Evolutionary conservation across 441 rosid genomes (phyloP).

Genomic region (Gossypium davidsonii): DNA sequence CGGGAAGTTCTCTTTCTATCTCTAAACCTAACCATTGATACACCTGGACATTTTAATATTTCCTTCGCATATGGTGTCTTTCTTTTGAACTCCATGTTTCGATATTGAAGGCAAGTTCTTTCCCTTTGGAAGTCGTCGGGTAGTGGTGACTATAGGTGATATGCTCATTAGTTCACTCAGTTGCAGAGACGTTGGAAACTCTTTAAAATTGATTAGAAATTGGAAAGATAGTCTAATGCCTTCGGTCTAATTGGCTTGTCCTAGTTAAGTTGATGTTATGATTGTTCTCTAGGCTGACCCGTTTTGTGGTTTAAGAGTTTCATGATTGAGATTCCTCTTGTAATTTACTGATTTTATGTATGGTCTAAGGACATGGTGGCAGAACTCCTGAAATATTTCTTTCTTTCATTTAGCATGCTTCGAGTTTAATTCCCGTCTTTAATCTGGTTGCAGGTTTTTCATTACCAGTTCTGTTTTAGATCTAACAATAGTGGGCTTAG

Average conservation of each 20-base stretch:
- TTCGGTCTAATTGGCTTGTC: not conserved
- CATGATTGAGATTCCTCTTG: not conserved
- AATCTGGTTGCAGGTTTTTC: slow-evolving; percentile 66
- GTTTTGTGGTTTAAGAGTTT: not conserved
- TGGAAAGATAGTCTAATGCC: not conserved
- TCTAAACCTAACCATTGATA: not conserved
- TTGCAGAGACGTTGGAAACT: not conserved
- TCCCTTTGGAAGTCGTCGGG: not conserved
- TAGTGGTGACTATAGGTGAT: not conserved
- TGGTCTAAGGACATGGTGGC: not conserved
- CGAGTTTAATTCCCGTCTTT: slow-evolving; percentile 5
- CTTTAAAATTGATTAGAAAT: not conserved
- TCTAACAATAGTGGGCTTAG: slow-evolving; percentile 83
- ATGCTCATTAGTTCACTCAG: not conserved
- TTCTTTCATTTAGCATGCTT: not conserved
- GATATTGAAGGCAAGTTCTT: not conserved
- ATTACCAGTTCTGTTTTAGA: slow-evolving; percentile 86
- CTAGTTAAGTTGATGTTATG: not conserved
- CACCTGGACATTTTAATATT: not conserved
- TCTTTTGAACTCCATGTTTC: not conserved
- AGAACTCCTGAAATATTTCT: not conserved
- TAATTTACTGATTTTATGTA: not conserved
- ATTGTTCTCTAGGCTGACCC: not conserved
- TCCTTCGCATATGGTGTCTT: not conserved
- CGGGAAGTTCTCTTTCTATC: not conserved